These are phyloP conservation scores for Helminthosporium solani DNA, from an alignment of 2,329 filamentous ascomycete species.

Conservation along the genomic window DNA sequence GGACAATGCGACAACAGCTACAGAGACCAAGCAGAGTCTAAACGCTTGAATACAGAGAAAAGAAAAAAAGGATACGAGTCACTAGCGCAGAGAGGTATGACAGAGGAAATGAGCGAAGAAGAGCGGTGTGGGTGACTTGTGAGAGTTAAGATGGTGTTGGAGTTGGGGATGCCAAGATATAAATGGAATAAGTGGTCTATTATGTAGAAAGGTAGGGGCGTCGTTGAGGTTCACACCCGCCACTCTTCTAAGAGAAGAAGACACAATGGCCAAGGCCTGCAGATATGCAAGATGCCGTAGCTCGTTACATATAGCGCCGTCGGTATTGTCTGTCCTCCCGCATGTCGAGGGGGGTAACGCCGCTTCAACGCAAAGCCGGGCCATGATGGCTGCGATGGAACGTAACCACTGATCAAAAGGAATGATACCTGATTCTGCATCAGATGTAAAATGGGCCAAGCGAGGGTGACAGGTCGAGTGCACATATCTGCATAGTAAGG, in stretches of 20 bases:
- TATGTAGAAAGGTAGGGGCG: not conserved
- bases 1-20: not conserved
- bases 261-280: not conserved
- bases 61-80: conserved; percentile 10
- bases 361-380: too few species aligned
- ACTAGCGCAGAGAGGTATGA: conserved; percentile 5
- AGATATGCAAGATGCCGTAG: not conserved
- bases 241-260: not conserved
- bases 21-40: not conserved
- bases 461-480: too few species aligned
- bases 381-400: too few species aligned
- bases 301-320: conserved; percentile 4
- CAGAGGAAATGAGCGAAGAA: not conserved
- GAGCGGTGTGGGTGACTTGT: not conserved
- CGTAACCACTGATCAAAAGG: too few species aligned
- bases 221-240: not conserved
- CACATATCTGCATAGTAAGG: too few species aligned
- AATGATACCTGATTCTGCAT: too few species aligned
- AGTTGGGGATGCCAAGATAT: conserved; percentile 5
- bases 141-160: not conserved
- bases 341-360: too few species aligned
- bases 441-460: too few species aligned
- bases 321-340: too few species aligned
- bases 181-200: not conserved
- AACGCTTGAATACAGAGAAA: too few species aligned